Evolutionary conservation across 2,329 filamentous ascomycete species (phyloP).

Genomic region (Neopestalotiopsis sp.): DNA sequence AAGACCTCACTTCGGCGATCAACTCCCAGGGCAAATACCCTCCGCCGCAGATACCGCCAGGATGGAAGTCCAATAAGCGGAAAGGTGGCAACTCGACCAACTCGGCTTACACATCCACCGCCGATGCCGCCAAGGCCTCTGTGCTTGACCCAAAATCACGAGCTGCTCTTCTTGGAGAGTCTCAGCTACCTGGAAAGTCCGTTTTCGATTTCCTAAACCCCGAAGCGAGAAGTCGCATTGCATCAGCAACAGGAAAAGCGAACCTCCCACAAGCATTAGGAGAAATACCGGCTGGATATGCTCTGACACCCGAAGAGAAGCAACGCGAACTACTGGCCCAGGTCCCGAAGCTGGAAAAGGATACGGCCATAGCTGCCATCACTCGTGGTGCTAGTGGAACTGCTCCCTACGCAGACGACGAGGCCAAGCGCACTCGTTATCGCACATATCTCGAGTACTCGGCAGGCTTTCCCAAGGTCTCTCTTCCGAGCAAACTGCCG

Average conservation of each 20-base stretch:
- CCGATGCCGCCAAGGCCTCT: conserved; percentile 79
- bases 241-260: conserved; percentile 72
- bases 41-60: conserved; percentile 71
- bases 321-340: conserved; percentile 61
- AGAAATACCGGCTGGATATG: conserved; percentile 72
- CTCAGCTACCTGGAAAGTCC: conserved; percentile 84
- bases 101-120: conserved; percentile 64
- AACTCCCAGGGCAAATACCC: conserved; percentile 55
- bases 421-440: conserved; percentile 80
- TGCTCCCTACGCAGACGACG: conserved; percentile 85
- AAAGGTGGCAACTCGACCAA: conserved; percentile 33
- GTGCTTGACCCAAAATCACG: conserved; percentile 76
- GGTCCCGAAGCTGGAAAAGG: conserved; percentile 68
- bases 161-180: conserved; percentile 81
- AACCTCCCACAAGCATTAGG: conserved; percentile 80
- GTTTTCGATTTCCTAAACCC: conserved; percentile 92
- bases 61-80: conserved; percentile 71
- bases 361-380: conserved; percentile 71
- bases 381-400: conserved; percentile 63
- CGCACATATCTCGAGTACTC: conserved; percentile 79
- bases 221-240: conserved; percentile 77
- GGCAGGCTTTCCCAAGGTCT: conserved; percentile 63
- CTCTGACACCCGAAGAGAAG: conserved; percentile 66
- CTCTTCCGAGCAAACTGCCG: conserved; percentile 53
- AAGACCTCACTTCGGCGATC: conserved; percentile 50